Evolutionary conservation across 805 yeast species (phyloP).

Genomic region (Saturnispora galanensis): DNA sequence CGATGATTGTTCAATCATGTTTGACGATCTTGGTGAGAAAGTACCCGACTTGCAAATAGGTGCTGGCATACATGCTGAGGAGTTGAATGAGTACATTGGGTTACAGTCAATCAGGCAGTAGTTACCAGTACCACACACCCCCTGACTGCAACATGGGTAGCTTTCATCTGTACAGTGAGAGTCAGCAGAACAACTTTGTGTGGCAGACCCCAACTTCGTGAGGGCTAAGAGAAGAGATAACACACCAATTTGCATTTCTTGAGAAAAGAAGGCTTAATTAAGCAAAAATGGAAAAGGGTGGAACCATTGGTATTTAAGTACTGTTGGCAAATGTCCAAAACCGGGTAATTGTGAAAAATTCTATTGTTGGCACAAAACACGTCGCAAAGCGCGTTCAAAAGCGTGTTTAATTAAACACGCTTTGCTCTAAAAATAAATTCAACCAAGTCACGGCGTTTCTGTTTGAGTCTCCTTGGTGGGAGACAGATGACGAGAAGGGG

Average conservation of each 20-base stretch:
- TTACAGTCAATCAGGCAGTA: conserved; percentile 86
- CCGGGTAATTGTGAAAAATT: too few relatives aligned
- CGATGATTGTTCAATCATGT: conserved; percentile 17
- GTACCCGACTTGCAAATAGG: conserved; percentile 54
- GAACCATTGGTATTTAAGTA: too few relatives aligned
- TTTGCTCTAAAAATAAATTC: too few relatives aligned
- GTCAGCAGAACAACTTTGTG: conserved; percentile 41
- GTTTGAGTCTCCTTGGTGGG: too few relatives aligned
- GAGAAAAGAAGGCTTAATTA: too few relatives aligned
- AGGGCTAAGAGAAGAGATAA: background rate
- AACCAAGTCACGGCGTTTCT: too few relatives aligned
- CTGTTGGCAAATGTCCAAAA: too few relatives aligned
- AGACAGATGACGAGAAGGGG: too few relatives aligned
- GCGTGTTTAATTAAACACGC: too few relatives aligned
- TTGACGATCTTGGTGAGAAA: conserved; percentile 32
- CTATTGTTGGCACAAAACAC: too few relatives aligned
- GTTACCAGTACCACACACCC: conserved; percentile 34
- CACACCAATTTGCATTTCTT: background rate
- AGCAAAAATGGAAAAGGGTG: too few relatives aligned
- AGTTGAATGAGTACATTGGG: conserved; percentile 54
- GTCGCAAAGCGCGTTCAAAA: too few relatives aligned
- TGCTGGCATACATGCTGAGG: conserved; percentile 74
- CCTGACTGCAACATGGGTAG: conserved; percentile 78
- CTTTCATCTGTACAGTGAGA: conserved; percentile 55
- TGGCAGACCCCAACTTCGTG: background rate